phyloP scores from a whole-genome alignment of 352 stramenopile species.

The Lagenidium sp. region DNA sequence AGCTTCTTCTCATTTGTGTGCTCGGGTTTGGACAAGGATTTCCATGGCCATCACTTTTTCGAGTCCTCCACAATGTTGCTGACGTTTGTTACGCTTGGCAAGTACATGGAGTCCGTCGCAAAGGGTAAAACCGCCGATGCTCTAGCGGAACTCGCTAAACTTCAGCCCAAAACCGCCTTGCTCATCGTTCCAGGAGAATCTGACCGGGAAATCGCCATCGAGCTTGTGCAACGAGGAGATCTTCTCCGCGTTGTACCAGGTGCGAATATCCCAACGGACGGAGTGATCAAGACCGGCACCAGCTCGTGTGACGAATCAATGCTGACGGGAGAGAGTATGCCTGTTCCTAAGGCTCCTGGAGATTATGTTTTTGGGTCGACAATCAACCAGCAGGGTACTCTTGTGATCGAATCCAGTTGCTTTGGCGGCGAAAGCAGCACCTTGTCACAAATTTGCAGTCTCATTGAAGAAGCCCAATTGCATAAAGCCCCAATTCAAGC shows the following conservation, averaged over 20 bases:
- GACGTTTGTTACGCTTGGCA: constrained; percentile 82
- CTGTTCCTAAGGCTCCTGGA: constrained; percentile 64
- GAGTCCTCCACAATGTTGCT: constrained; percentile 82
- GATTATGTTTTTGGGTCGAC: constrained; percentile 84
- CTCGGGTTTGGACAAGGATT: constrained; percentile 42
- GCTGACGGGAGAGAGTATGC: constrained; percentile 85
- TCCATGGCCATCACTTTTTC: constrained; percentile 82
- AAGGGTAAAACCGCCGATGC: constrained; percentile 81
- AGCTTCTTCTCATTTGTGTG: constrained; percentile 74
- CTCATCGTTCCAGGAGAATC: constrained; percentile 38
- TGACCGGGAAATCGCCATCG: constrained; percentile 70
- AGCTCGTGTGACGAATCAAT: constrained; percentile 76
- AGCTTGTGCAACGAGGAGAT: constrained; percentile 78
- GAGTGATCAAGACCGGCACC: constrained; percentile 58
- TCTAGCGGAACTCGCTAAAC: constrained; percentile 54
- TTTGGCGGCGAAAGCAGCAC: constrained; percentile 60
- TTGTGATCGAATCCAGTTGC: constrained; percentile 79
- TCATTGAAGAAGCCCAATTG: constrained; percentile 84
- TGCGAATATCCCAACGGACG: constrained; percentile 73
- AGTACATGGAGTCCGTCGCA: constrained; percentile 85
- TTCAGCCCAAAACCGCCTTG: constrained; percentile 74
- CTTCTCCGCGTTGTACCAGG: constrained; percentile 62
- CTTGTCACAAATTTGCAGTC: constrained; percentile 64
- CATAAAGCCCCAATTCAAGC: constrained; percentile 86
- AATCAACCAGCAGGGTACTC: constrained; percentile 74